A percentile compares a stretch with the other conserved stretches of the same genome.
phyloP scores from a whole-genome alignment of 371 early-diverging fungal species.

The Syncephalastrum contaminatum region DNA sequence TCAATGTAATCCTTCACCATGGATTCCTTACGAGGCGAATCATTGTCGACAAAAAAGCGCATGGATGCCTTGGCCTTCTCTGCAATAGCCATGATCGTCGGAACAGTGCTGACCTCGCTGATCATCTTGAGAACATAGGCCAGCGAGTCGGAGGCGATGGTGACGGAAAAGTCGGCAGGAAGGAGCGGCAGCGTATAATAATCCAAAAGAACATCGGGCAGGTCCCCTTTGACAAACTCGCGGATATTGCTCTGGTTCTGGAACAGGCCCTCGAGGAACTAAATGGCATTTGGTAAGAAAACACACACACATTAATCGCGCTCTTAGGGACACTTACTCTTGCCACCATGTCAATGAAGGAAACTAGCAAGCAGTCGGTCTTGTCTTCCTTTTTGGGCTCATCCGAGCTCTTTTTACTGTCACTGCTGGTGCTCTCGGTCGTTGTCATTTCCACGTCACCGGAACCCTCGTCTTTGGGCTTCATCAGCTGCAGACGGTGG shows the following conservation, averaged over 20 bases:
- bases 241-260: slow-evolving; percentile 72
- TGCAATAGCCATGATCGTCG: slow-evolving; percentile 49
- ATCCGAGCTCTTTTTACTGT: slow-evolving; percentile 13
- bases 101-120: slow-evolving; percentile 62
- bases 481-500: slow-evolving; percentile 30
- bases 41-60: slow-evolving; percentile 32
- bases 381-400: slow-evolving; percentile 51
- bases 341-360: slow-evolving; percentile 45
- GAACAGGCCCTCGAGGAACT: slow-evolving; percentile 87
- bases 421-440: neutral
- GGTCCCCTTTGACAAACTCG: slow-evolving; percentile 74
- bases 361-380: slow-evolving; percentile 42
- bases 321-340: slow-evolving; percentile 19
- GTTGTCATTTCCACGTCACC: slow-evolving; percentile 33
- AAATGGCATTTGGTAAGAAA: slow-evolving; percentile 3
- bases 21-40: slow-evolving; percentile 26
- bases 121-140: slow-evolving; percentile 73
- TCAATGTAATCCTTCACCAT: slow-evolving; percentile 52
- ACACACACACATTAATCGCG: neutral
- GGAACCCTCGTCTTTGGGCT: slow-evolving; percentile 16
- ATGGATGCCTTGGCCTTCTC: slow-evolving; percentile 52
- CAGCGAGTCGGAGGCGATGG: slow-evolving; percentile 66
- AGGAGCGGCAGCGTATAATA: slow-evolving; percentile 67
- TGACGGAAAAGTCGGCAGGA: slow-evolving; percentile 76
- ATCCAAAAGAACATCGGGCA: slow-evolving; percentile 62